Evolutionary conservation across 2,329 filamentous ascomycete species (phyloP).

Genomic region (Madurella fahalii): DNA sequence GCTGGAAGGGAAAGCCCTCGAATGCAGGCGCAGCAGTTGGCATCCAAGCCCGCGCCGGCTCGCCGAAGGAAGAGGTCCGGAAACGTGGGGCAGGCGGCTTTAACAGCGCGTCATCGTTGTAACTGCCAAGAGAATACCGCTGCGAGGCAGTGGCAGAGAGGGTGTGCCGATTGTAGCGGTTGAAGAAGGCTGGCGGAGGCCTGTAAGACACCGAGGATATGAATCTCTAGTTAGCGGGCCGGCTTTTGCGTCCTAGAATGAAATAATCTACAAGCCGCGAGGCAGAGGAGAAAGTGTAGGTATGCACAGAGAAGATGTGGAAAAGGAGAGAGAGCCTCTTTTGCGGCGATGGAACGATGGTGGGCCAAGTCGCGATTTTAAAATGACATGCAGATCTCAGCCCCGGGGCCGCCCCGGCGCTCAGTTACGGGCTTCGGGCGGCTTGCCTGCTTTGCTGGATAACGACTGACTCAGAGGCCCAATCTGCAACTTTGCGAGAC

Average conservation of each 20-base stretch:
- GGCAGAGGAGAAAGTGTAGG: no score
- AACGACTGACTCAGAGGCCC: neutral
- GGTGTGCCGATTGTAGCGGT: slow-evolving; percentile 22
- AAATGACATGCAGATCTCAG: slow-evolving; percentile 23
- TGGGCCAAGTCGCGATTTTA: slow-evolving; percentile 18
- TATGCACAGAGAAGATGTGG: neutral
- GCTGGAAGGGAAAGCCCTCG: slow-evolving; percentile 7
- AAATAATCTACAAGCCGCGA: neutral
- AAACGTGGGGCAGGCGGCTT: slow-evolving; percentile 17
- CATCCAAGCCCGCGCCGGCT: slow-evolving; percentile 4
- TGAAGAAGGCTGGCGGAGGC: slow-evolving; percentile 26
- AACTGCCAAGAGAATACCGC: slow-evolving; percentile 12
- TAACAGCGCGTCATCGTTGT: slow-evolving; percentile 17
- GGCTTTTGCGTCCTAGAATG: neutral
- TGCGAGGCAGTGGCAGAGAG: slow-evolving; percentile 21
- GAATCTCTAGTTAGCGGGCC: slow-evolving; percentile 1
- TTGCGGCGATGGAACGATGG: slow-evolving; percentile 1
- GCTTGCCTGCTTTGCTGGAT: slow-evolving; percentile 6
- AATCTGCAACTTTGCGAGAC: neutral
- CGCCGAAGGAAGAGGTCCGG: slow-evolving; percentile 8
- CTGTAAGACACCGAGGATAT: slow-evolving; percentile 10
- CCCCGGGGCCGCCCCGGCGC: neutral
- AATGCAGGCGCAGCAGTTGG: slow-evolving; percentile 17
- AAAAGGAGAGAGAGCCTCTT: neutral
- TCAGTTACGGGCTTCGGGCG: neutral